Evolutionary conservation across 2,329 filamentous ascomycete genomes (phyloP).

Genomic region (Raffaelea arxii): DNA sequence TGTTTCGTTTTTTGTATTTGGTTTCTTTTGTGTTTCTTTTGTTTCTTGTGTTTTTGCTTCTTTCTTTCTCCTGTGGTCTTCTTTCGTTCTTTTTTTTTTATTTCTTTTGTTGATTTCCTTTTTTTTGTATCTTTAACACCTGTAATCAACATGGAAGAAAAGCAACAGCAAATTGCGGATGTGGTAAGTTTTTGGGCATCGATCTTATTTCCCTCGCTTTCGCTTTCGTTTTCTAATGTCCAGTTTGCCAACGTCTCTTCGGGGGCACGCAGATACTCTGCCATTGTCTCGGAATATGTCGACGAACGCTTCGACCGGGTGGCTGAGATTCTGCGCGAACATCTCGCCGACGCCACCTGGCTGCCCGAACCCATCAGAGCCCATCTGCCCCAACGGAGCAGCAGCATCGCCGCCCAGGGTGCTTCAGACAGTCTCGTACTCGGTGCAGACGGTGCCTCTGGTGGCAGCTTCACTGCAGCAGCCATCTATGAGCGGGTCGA

Average conservation of each 20-base stretch:
- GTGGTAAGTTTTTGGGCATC: slow-evolving; percentile 11
- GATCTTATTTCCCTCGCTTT: background rate
- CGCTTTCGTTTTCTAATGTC: background rate
- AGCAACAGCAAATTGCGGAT: slow-evolving; percentile 10
- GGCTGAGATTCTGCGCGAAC: slow-evolving; percentile 60
- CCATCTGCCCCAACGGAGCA: slow-evolving; percentile 34
- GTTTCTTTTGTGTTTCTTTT: background rate
- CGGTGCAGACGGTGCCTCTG: too few relatives aligned
- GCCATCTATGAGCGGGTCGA: slow-evolving; percentile 42
- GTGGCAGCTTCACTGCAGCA: too few relatives aligned
- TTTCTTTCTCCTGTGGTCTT: background rate
- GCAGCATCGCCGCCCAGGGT: slow-evolving; percentile 26
- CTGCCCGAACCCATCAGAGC: slow-evolving; percentile 59
- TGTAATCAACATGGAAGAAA: background rate
- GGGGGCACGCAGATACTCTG: slow-evolving; percentile 62
- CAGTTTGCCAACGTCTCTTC: slow-evolving; percentile 45
- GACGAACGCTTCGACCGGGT: slow-evolving; percentile 73
- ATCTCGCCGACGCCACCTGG: slow-evolving; percentile 59
- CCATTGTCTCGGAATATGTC: slow-evolving; percentile 67
- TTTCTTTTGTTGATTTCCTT: background rate
- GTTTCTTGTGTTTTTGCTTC: background rate
- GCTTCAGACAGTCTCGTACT: slow-evolving; percentile 19
- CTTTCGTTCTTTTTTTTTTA: background rate
- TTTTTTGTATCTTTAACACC: background rate
- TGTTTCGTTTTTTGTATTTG: background rate